Percentiles rank a stretch among this genome's conserved stretches.
Conservation (phyloP, 345 rosid genomes). For the Citrus maxima region DNA sequence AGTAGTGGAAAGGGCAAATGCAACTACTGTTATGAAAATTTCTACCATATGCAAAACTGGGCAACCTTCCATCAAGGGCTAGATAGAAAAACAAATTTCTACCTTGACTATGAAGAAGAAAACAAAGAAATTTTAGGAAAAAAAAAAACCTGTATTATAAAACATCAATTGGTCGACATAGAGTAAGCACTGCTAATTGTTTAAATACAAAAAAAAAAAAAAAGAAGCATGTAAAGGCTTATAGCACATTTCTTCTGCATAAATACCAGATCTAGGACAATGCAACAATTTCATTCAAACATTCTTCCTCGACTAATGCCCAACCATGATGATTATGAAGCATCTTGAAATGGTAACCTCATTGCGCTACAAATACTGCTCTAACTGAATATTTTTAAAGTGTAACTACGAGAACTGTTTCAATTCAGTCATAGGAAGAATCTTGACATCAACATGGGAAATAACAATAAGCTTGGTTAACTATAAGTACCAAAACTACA, state of each 20-base stretch:
- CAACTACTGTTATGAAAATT: neutral
- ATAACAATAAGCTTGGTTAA: neutral
- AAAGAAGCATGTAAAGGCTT: neutral
- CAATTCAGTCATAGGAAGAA: neutral
- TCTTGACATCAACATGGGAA: neutral
- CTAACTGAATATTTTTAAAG: neutral
- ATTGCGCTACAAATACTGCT: neutral
- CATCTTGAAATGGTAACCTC: neutral
- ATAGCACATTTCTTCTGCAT: neutral
- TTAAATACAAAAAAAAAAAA: neutral
- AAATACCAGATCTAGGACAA: neutral
- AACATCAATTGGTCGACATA: neutral
- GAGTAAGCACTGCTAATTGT: neutral
- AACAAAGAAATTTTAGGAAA: neutral
- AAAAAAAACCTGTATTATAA: neutral
- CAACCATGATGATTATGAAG: neutral
- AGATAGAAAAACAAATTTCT: neutral
- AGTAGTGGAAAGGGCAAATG: neutral
- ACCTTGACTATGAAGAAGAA: neutral
- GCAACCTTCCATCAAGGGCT: neutral
- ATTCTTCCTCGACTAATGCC: neutral
- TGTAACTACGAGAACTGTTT: neutral
- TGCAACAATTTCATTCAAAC: neutral
- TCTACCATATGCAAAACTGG: neutral
- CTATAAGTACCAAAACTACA: neutral